These are phyloP conservation scores for Pulveroboletus ravenelii DNA, from an alignment of 768 basidiomycete species.

Conservation along the genomic window DNA sequence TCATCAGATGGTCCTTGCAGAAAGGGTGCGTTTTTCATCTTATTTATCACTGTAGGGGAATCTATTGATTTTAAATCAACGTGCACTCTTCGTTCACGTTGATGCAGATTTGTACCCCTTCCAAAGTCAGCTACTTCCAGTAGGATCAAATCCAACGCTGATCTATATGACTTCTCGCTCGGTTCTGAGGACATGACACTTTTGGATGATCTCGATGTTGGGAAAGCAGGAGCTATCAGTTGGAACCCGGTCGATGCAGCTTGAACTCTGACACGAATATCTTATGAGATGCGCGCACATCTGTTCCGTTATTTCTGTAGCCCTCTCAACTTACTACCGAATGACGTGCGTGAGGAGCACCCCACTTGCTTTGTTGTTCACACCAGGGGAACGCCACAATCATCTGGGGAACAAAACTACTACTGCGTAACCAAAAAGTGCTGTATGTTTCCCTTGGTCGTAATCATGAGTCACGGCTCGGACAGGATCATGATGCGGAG, in stretches of 20 bases:
- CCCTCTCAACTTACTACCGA: no score
- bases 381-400: no score
- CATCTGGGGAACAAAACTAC: no score
- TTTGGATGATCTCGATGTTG: conserved; percentile 69
- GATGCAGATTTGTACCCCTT: conserved; percentile 66
- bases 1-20: conserved; percentile 90
- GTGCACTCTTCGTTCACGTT: neutral
- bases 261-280: conserved; percentile 21
- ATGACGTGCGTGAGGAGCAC: no score
- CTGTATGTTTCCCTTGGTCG: no score
- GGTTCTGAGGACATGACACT: conserved; percentile 55
- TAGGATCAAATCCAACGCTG: conserved; percentile 68
- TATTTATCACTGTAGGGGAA: neutral
- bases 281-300: neutral
- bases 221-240: conserved; percentile 64
- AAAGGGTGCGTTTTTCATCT: conserved; percentile 48
- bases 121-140: conserved; percentile 72
- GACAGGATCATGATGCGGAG: no score
- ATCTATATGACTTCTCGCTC: conserved; percentile 75
- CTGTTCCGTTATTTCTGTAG: neutral
- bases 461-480: no score
- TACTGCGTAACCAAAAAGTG: no score
- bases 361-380: no score
- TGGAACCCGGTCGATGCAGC: conserved; percentile 77
- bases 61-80: neutral